phyloP scores from a whole-genome alignment of 352 stramenopile genomes.

The Peronosclerospora sorghi region DNA sequence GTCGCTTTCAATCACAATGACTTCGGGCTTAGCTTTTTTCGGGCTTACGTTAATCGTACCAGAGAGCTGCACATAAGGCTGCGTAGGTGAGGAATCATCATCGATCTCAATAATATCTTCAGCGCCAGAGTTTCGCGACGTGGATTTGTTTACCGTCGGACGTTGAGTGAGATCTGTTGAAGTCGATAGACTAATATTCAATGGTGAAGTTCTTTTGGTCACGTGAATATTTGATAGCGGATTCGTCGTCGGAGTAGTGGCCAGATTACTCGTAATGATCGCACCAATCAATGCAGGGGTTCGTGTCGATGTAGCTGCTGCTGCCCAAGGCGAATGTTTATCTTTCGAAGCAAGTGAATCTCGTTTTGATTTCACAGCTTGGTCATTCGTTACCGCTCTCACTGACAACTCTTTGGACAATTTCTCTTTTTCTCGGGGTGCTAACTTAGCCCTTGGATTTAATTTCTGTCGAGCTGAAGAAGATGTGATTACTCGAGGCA shows the following conservation, averaged over 20 bases:
- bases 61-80: neutral
- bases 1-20: constrained; percentile 8
- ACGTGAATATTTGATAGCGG: neutral
- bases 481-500: constrained; percentile 1
- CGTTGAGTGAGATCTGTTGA: neutral
- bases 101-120: constrained; percentile 7
- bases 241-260: neutral
- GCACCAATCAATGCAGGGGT: neutral
- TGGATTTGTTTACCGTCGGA: neutral
- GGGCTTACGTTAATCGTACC: neutral
- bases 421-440: neutral
- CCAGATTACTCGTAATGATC: neutral
- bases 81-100: neutral
- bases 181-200: neutral
- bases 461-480: neutral
- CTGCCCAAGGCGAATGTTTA: neutral
- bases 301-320: neutral
- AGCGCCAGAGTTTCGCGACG: neutral
- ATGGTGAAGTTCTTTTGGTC: neutral
- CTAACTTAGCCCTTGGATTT: neutral
- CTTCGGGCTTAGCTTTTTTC: neutral
- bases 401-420: neutral
- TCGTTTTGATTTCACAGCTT: neutral
- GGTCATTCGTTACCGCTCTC: neutral
- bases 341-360: neutral